Conservation (phyloP, 169 alveolate genomes). For the Cryptosporidium bovis region DNA sequence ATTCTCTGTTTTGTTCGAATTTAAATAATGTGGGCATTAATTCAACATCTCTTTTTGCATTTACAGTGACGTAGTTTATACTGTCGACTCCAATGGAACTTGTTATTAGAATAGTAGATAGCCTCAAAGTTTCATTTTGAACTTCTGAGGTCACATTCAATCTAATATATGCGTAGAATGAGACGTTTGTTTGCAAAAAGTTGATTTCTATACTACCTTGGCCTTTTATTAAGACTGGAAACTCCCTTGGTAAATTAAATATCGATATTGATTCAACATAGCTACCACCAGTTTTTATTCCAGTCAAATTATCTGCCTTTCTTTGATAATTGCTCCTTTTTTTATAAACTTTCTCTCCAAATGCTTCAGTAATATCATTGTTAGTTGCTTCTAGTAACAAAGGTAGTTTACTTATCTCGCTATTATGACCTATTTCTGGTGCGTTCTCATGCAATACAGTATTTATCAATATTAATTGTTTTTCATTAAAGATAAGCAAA, state of each 20-base stretch:
- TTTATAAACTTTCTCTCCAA: neutral
- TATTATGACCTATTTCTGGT: conserved; percentile 45
- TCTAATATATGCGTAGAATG: conserved; percentile 40
- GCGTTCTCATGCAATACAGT: conserved; percentile 19
- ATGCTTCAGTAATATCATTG: neutral
- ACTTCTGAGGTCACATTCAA: neutral
- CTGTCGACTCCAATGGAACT: conserved; percentile 48
- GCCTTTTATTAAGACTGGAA: neutral
- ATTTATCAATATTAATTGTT: conserved; percentile 28
- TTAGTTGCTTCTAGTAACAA: conserved; percentile 46
- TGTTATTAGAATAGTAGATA: conserved; percentile 14
- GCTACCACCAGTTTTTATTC: neutral
- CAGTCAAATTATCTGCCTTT: neutral
- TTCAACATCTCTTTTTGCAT: too few relatives aligned
- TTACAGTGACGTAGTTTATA: neutral
- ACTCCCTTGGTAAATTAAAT: conserved; percentile 41
- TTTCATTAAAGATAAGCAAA: conserved; percentile 1
- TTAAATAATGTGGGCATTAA: too few relatives aligned
- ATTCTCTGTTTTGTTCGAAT: neutral
- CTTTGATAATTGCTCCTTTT: conserved; percentile 6
- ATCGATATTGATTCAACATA: conserved; percentile 36
- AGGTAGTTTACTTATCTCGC: conserved; percentile 20
- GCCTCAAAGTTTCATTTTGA: conserved; percentile 9
- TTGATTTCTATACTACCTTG: conserved; percentile 4
- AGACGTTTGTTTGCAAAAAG: conserved; percentile 11